Evolutionary conservation across 371 early-diverging fungal species (phyloP).

Genomic region (Mortierella sp.): DNA sequence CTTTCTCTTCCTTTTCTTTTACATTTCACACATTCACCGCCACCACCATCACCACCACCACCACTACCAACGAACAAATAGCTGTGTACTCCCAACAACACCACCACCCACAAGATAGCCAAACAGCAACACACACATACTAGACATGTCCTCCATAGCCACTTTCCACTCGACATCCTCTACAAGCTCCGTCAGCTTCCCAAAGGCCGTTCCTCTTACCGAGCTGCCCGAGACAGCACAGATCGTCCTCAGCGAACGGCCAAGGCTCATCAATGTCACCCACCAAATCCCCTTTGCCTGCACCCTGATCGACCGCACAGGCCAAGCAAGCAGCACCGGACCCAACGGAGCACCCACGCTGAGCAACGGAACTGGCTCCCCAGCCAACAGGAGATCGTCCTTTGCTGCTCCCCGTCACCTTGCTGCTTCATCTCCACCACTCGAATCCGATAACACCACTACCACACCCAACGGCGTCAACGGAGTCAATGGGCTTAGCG

Average conservation of each 20-base stretch:
- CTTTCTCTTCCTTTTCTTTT: background rate
- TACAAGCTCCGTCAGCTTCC: slow-evolving; percentile 27
- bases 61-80: background rate
- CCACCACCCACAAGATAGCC: background rate
- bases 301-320: slow-evolving; percentile 53
- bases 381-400: slow-evolving; percentile 41
- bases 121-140: background rate
- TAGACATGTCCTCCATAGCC: slow-evolving; percentile 30
- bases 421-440: slow-evolving; percentile 23
- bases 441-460: background rate
- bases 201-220: slow-evolving; percentile 45
- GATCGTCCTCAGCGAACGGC: slow-evolving; percentile 40
- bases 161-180: slow-evolving; percentile 43
- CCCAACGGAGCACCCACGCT: background rate
- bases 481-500: background rate
- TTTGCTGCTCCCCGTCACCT: slow-evolving; percentile 40
- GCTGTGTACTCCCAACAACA: background rate
- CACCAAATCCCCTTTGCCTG: slow-evolving; percentile 75
- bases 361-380: slow-evolving; percentile 17
- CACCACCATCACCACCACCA: background rate
- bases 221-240: slow-evolving; percentile 55
- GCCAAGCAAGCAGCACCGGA: background rate
- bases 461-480: background rate
- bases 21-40: background rate
- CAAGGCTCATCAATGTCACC: slow-evolving; percentile 72